Conservation (phyloP, 202 grass and related monocot species). For the Panicum virgatum region DNA sequence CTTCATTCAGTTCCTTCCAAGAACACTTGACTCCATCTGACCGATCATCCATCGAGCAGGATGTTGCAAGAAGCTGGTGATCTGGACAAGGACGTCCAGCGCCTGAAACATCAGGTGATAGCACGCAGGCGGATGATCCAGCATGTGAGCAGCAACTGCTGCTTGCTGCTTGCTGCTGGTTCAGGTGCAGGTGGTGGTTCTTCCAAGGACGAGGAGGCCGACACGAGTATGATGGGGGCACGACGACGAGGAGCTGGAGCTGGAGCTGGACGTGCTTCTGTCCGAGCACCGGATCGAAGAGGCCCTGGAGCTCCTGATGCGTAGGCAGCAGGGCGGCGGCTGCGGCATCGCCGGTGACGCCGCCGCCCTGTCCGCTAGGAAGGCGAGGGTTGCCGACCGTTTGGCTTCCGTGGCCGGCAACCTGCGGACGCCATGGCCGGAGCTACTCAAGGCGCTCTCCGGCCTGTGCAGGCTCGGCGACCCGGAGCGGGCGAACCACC, state of each 20-base stretch:
- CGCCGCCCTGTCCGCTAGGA: neutral
- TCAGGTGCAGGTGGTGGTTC: no score
- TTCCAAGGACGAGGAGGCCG: neutral
- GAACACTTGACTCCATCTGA: no score
- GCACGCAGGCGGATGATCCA: constrained; percentile 44
- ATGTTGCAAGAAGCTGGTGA: constrained; percentile 54
- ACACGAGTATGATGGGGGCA: neutral
- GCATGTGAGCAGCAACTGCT: constrained; percentile 27
- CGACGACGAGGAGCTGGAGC: neutral
- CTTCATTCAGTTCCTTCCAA: no score
- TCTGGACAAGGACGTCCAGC: constrained; percentile 36
- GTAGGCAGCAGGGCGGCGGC: no score
- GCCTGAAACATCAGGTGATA: constrained; percentile 44
- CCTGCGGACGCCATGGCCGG: constrained; percentile 38
- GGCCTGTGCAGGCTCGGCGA: constrained; percentile 58
- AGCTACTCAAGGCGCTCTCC: constrained; percentile 42
- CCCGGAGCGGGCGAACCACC: constrained; percentile 18
- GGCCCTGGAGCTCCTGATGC: constrained; percentile 40
- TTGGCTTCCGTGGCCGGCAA: constrained; percentile 30
- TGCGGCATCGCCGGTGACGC: no score
- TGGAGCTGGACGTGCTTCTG: constrained; percentile 42
- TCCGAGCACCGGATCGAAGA: constrained; percentile 51
- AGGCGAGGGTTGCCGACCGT: constrained; percentile 29
- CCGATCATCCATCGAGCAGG: constrained; percentile 34
- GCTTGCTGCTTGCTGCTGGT: neutral